Conservation (phyloP, 2,329 filamentous ascomycete species). For the Penicillium sp. region DNA sequence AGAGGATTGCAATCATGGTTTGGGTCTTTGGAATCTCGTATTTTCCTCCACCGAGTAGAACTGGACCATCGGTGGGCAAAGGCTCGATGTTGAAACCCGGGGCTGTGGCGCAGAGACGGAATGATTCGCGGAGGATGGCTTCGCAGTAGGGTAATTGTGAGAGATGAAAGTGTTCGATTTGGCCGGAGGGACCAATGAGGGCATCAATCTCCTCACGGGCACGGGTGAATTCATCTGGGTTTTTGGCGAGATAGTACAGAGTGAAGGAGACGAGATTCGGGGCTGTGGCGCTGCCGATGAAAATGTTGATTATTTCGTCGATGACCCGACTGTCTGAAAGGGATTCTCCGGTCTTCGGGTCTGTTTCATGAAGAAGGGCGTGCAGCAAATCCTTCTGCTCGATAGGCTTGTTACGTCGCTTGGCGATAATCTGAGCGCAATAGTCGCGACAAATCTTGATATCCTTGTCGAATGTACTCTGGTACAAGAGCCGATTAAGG, state of each 20-base stretch:
- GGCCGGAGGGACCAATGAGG: conserved; percentile 22
- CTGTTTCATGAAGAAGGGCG: conserved; percentile 58
- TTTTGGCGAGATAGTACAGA: conserved; percentile 64
- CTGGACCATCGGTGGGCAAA: conserved; percentile 48
- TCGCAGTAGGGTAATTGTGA: conserved; percentile 58
- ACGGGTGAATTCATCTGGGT: conserved; percentile 59
- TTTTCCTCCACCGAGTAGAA: conserved; percentile 59
- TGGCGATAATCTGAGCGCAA: conserved; percentile 57
- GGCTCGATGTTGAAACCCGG: conserved; percentile 56
- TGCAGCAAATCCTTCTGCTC: conserved; percentile 62
- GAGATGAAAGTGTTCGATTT: conserved; percentile 14
- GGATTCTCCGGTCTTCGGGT: conserved; percentile 60
- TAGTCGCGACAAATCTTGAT: conserved; percentile 57
- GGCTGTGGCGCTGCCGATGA: conserved; percentile 68
- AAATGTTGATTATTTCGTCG: conserved; percentile 68
- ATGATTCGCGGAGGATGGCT: conserved; percentile 63
- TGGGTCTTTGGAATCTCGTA: conserved; percentile 60
- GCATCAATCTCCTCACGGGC: conserved; percentile 68
- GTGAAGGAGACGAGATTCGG: conserved; percentile 65
- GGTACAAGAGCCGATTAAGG: conserved; percentile 55
- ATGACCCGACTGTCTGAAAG: conserved; percentile 62
- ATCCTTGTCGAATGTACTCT: conserved; percentile 55
- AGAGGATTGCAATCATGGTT: conserved; percentile 53
- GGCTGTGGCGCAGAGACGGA: conserved; percentile 62
- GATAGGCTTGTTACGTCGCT: conserved; percentile 55